Percentiles rank a stretch among this genome's conserved stretches.
Evolutionary conservation across 345 rosid species (phyloP).

Genomic region (Eucalyptus cladocalyx): DNA sequence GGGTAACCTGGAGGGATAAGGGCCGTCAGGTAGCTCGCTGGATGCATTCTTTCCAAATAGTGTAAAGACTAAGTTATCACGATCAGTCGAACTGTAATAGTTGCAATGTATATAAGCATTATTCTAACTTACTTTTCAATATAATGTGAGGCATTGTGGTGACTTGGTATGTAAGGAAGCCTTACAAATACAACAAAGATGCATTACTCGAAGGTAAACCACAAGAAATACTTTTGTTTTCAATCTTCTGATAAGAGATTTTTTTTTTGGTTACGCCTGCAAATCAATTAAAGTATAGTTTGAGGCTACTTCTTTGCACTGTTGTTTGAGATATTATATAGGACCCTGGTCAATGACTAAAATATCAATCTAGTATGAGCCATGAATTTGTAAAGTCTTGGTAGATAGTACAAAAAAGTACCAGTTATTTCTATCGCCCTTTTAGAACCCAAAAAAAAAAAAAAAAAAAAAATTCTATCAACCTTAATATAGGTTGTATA

Average conservation of each 20-base stretch:
- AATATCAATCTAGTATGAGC: not conserved
- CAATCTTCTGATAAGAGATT: not conserved
- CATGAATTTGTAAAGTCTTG: not conserved
- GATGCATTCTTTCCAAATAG: no score
- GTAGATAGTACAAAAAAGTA: not conserved
- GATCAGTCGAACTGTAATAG: no score
- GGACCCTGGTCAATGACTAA: not conserved
- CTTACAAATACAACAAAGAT: not conserved
- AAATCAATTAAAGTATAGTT: not conserved
- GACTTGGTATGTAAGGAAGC: not conserved
- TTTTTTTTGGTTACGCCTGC: no score
- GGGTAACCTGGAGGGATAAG: no score
- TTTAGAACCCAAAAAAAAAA: no score
- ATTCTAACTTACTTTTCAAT: not conserved
- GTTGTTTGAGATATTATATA: not conserved
- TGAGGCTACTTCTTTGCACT: not conserved
- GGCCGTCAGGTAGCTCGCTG: no score
- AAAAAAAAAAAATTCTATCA: not conserved
- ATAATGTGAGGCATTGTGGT: not conserved
- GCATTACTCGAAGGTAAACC: not conserved
- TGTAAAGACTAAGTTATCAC: no score
- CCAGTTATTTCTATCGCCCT: no score
- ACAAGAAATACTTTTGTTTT: not conserved
- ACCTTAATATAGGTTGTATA: not conserved
- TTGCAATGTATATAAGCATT: no score